Evolutionary conservation across 1,284 basidiomycete genomes (phyloP), one percentile per base, ranked within the genome.

Genomic region (Ganoderma multipileum): DNA sequence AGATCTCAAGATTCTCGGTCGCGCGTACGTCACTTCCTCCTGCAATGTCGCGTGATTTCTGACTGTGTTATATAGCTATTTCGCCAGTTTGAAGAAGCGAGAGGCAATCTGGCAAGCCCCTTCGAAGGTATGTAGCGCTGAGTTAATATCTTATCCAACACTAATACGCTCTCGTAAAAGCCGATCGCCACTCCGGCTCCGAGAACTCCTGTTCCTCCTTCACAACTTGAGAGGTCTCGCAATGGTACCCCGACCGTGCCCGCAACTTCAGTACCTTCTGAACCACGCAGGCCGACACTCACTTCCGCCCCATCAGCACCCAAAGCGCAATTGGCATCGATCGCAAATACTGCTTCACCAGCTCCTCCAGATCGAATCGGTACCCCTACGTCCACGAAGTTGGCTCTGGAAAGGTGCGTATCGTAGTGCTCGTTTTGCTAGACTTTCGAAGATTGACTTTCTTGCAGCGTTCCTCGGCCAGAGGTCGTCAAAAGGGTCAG

Each of bases 1-100:
- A n/a, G 92, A 95, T 76, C 80, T 97, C 57, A 95, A 94, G 77
- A 91, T 95, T 68, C 82, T 96, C 47, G 92, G 90, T 8, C 85
- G 88, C 79, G 91, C 94, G 89, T 95, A 79, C 77, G 89, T 68
- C 9, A 38, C 69, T 64, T 58, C 61, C n/a, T 54, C 54, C 57
- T 61, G 3, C 8, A 65, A 57, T 61, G 8, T 5, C 2, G 23
- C 23, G 50, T 58, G 18, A 61, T 36, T 44, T 38, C 28, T 54
- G 3, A 63, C 47, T 14, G 9, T 36, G 14, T n/a, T 12, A 2
- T 30, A 64, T 44, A 92, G 91, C 28, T 93, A 93, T 77, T 86
- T 87, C 42, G 90, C 91, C 2, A 87, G 88, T 75, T 79, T 93
- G 75, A 91, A 90, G 79, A 91, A 90, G 74, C 83, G 90, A 36